phyloP scores from a whole-genome alignment of 768 basidiomycete species.

The Suillus subalutaceus region DNA sequence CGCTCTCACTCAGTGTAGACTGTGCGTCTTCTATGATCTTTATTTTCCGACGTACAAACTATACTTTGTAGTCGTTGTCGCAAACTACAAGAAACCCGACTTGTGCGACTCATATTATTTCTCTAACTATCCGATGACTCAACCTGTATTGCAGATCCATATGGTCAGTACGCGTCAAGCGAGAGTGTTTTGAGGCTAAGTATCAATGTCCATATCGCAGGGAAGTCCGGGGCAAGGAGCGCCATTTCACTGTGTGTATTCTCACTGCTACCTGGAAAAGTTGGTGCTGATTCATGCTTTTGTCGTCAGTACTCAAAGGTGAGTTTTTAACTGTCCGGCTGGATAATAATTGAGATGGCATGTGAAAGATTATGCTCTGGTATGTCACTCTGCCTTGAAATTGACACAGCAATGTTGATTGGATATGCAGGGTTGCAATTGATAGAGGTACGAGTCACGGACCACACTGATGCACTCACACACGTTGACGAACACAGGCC shows the following conservation, averaged over 20 bases:
- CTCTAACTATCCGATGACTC: conserved; percentile 9
- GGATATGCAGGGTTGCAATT: conserved; percentile 80
- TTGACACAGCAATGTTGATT: neutral
- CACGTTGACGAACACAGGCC: conserved; percentile 41
- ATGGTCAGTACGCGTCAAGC: conserved; percentile 58
- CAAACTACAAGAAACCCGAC: conserved; percentile 73
- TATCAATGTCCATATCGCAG: conserved; percentile 41
- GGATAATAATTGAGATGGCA: conserved; percentile 9
- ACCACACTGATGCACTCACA: neutral
- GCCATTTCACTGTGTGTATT: conserved; percentile 77
- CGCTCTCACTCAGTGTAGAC: conserved; percentile 55
- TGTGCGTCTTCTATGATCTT: conserved; percentile 46
- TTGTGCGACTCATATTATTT: conserved; percentile 51
- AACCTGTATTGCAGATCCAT: conserved; percentile 59
- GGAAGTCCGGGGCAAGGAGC: conserved; percentile 88
- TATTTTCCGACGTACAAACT: conserved; percentile 4
- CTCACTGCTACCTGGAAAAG: neutral
- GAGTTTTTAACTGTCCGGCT: conserved; percentile 18
- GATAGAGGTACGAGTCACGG: conserved; percentile 65
- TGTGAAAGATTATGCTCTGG: conserved; percentile 84
- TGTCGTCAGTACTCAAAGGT: conserved; percentile 75
- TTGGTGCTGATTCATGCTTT: conserved; percentile 7
- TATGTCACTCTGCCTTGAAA: conserved; percentile 34
- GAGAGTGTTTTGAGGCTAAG: conserved; percentile 26
- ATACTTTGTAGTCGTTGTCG: conserved; percentile 62